Percentiles rank a stretch among this genome's conserved stretches.
phyloP scores from a whole-genome alignment of 805 yeast genomes.

The Candida manassasensis region DNA sequence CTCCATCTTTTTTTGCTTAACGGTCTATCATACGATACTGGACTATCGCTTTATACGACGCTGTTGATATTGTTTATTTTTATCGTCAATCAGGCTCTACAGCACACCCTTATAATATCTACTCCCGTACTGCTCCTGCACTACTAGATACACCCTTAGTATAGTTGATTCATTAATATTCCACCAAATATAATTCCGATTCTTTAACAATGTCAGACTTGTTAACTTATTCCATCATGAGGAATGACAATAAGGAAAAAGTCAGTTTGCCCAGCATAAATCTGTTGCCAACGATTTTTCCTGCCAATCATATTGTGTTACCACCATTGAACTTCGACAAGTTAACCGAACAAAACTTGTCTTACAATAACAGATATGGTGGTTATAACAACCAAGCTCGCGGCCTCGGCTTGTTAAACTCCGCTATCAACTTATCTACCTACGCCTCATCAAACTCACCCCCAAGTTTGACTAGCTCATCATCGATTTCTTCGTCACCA shows the following conservation, averaged over 20 bases:
- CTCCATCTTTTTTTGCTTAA: too few relatives aligned
- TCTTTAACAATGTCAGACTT: neutral
- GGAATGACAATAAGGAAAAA: slow-evolving; percentile 1
- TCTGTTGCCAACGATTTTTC: neutral
- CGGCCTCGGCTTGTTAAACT: neutral
- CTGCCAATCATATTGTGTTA: neutral
- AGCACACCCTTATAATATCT: too few relatives aligned
- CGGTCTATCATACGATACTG: too few relatives aligned
- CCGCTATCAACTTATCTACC: neutral
- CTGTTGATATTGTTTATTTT: too few relatives aligned
- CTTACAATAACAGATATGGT: neutral
- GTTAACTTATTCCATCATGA: neutral
- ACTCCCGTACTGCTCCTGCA: too few relatives aligned
- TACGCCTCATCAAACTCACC: neutral
- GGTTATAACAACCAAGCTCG: neutral
- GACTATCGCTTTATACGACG: too few relatives aligned
- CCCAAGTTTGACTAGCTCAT: slow-evolving; percentile 1
- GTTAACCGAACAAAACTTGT: slow-evolving; percentile 4
- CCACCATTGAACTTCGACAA: slow-evolving; percentile 1
- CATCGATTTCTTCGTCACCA: slow-evolving; percentile 9
- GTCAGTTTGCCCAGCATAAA: neutral
- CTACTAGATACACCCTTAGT: too few relatives aligned
- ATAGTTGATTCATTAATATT: too few relatives aligned
- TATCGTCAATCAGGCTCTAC: too few relatives aligned
- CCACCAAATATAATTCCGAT: too few relatives aligned